Evolutionary conservation across 805 yeast genomes (phyloP), one percentile per base, ranked within the genome.

Genomic region (Saccharomycopsis microspora): DNA sequence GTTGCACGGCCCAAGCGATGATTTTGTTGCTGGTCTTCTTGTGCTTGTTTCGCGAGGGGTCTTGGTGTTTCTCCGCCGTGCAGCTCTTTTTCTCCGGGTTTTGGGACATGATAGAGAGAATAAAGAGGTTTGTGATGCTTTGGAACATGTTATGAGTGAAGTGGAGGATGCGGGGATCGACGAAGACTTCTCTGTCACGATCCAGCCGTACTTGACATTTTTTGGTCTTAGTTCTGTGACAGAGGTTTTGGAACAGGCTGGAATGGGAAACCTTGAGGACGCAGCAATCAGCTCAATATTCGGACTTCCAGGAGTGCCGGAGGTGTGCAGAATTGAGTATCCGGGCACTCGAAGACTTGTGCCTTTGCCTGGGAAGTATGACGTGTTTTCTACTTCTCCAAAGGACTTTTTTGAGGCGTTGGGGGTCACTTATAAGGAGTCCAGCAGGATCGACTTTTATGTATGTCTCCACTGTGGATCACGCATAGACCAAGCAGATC

Each of bases 281-380:
- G 6, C 8, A 5, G 41, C 36, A 8, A n/a, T 34, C 8, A 28
- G n/a, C 8, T 28, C 11, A 19, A 19, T 19, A 19, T 19, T 19
- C 19, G 19, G 19, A 19, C 19, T 19, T 19, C 19, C 19, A 19
- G 19, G 19, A 19, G 19, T 19, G 19, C 7, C 6, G n/a, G 44
- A 42, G 27, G 32, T 31, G 30, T 5, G 27, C 7, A 31, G 28
- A 7, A n/a, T 59, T 42, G 79, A 72, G 29, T 76, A 69, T 53
- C 81, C 85, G 4, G 80, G 80, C 8, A 67, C 71, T 5, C 64
- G 76, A 1, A 72, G 72, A 45, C 62, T 82, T 44, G 66, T 75
- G 34, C 72, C 73, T 43, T 58, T 82, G 41, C 82, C 87, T 8
- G 51, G 56, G 9, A 68, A 71, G 52, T 64, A 68, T 58, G 60